These are phyloP conservation scores for Ustilago loliicola DNA, from an alignment of 1,284 basidiomycete genomes.

Conservation along the genomic window DNA sequence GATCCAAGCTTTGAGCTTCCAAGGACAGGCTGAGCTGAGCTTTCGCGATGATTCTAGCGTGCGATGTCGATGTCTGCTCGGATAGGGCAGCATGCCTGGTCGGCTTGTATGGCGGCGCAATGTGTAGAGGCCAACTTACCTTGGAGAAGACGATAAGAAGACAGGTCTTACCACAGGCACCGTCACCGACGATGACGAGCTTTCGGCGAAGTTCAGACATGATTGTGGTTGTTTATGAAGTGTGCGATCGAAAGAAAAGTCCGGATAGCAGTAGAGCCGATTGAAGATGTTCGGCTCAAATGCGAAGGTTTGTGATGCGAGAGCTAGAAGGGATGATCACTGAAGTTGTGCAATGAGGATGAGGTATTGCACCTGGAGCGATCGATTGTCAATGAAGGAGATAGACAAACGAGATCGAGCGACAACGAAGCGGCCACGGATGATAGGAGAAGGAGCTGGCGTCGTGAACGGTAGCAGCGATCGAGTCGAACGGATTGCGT, in stretches of 20 bases:
- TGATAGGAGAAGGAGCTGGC: background rate
- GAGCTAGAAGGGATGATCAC: background rate
- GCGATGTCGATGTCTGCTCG: background rate
- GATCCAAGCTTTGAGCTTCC: background rate
- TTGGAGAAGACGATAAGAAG: conserved; percentile 87
- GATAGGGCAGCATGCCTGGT: background rate
- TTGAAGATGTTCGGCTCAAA: background rate
- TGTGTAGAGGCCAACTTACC: conserved; percentile 43
- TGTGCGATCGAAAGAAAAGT: conserved; percentile 3
- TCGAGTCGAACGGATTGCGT: conserved; percentile 4
- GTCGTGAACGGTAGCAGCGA: conserved; percentile 6
- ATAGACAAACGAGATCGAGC: background rate
- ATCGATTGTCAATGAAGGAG: background rate
- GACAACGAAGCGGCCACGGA: background rate
- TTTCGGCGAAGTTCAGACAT: conserved; percentile 69
- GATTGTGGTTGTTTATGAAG: conserved; percentile 13
- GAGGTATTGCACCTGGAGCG: background rate
- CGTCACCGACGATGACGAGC: conserved; percentile 69
- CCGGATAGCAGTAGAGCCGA: background rate
- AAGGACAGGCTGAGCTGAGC: background rate
- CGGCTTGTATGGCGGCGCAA: background rate
- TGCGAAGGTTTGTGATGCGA: background rate
- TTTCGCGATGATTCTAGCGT: background rate
- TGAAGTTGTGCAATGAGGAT: background rate
- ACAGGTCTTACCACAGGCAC: conserved; percentile 85